These are phyloP conservation scores for Pseudevernia furfuracea DNA, from an alignment of 495 filamentous ascomycete species.

Conservation along the genomic window DNA sequence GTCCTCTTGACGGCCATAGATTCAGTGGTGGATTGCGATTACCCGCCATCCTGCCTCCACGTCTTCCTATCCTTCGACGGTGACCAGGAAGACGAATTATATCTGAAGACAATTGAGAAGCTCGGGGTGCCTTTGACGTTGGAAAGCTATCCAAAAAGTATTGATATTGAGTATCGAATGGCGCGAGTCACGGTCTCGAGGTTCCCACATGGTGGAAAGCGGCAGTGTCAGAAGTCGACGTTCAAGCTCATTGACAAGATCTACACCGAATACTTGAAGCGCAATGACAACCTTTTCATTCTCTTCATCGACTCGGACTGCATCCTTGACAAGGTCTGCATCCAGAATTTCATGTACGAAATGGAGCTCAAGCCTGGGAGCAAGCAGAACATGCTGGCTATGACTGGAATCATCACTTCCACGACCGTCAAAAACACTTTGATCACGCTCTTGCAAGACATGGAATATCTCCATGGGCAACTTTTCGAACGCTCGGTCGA, in stretches of 20 bases:
- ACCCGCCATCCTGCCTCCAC: slow-evolving; percentile 87
- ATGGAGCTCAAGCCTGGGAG: slow-evolving; percentile 97
- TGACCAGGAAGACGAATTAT: slow-evolving; percentile 78
- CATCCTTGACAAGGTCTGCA: slow-evolving; percentile 83
- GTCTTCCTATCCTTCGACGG: slow-evolving; percentile 97
- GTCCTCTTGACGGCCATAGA: slow-evolving; percentile 83
- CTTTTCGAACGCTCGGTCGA: slow-evolving; percentile 96
- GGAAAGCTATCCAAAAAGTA: slow-evolving; percentile 76
- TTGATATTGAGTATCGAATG: slow-evolving; percentile 77
- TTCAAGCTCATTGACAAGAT: slow-evolving; percentile 94
- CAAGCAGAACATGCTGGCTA: slow-evolving; percentile 88
- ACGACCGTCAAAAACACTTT: slow-evolving; percentile 84
- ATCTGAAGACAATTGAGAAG: slow-evolving; percentile 78
- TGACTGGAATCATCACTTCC: slow-evolving; percentile 96
- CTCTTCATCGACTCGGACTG: slow-evolving; percentile 98
- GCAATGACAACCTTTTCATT: slow-evolving; percentile 88
- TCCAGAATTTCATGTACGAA: slow-evolving; percentile 98
- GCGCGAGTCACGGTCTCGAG: slow-evolving; percentile 86
- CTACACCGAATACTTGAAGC: slow-evolving; percentile 79
- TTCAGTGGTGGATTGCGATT: slow-evolving; percentile 91
- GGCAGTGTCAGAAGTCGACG: slow-evolving; percentile 87
- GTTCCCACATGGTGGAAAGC: slow-evolving; percentile 89
- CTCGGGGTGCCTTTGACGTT: slow-evolving; percentile 76
- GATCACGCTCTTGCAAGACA: slow-evolving; percentile 89
- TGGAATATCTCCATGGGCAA: slow-evolving; percentile 98